Evolutionary conservation across 1,284 basidiomycete genomes (phyloP), one percentile per base, ranked within the genome.

Genomic region (Omphalotus olearius): DNA sequence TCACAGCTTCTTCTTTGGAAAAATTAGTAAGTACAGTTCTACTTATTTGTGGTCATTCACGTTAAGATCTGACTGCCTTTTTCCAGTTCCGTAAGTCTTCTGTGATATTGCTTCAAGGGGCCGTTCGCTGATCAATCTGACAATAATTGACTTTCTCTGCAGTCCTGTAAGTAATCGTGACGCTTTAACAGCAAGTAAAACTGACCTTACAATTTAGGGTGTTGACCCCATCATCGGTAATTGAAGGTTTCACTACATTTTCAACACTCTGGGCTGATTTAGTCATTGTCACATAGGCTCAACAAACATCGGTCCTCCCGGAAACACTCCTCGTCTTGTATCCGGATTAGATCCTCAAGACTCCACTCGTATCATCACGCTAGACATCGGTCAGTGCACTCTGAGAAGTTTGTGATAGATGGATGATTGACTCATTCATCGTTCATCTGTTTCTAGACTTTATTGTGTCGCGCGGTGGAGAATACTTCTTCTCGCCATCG

Each of bases 401-500:
- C 23, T 36, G 7, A 51, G 40, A 28, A 13, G 35, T 11, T 4
- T 6, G 18, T 35, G n/a, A 16, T 9, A 18, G 4, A 39, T 30
- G n/a, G 5, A 26, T 52, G 4, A 3, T 42, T 23, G 11, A 35
- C 25, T 43, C 14, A 49, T 16, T 13, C 39, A 16, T 9, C 30
- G 28, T 10, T 23, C 23, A 10, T 18, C 17, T 25, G 11, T 4
- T 48, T 46, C 23, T 46, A 54, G 64, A 66, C 39, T 69, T 66
- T 47, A 64, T 70, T 23, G 55, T 64, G 4, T 65, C 67, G 1
- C 60, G 61, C 10, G 68, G 69, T 13, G 69, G 69, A 45, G 67
- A 66, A 47, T 71, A 70, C 56, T 69, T 71, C 60, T 71, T 71
- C 59, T 53, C 62, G 18, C 69, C 69, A 1, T 65, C 68, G 9